Evolutionary conservation across 2,329 filamentous ascomycete genomes (phyloP).

Genomic region (Cordyceps fumosorosea): DNA sequence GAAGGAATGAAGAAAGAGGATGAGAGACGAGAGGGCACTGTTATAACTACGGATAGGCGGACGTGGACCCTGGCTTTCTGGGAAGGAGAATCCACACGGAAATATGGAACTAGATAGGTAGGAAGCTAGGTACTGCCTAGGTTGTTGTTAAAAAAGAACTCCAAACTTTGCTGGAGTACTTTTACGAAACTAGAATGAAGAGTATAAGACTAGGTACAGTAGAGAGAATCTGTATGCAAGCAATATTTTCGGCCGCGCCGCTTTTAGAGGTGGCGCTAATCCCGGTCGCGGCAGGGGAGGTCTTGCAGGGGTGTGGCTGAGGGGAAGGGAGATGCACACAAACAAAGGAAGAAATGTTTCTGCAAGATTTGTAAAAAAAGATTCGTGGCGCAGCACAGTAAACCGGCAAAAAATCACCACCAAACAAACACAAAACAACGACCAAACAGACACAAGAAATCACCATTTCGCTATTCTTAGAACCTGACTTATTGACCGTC

Average conservation of each 20-base stretch:
- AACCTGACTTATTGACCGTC: too few species aligned
- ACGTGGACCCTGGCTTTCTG: not conserved
- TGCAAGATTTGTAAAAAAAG: too few species aligned
- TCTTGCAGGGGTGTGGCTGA: not conserved
- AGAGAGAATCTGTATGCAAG: not conserved
- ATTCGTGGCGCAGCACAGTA: too few species aligned
- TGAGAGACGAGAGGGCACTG: not conserved
- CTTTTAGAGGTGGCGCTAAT: conserved; percentile 12
- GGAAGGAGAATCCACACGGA: not conserved
- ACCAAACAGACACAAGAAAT: not conserved
- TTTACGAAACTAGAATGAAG: not conserved
- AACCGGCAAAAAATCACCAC: too few species aligned
- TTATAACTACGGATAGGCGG: conserved; percentile 1
- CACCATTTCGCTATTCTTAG: too few species aligned
- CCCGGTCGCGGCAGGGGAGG: not conserved
- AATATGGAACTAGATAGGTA: not conserved
- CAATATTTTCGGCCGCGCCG: conserved; percentile 5
- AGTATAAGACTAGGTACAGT: not conserved
- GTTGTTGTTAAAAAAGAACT: not conserved
- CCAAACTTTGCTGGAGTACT: not conserved
- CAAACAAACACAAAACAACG: too few species aligned
- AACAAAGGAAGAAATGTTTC: not conserved
- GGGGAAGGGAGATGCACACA: not conserved
- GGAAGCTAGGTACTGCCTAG: not conserved
- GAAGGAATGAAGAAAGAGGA: conserved; percentile 4